Conservation (phyloP, 305 asterid genomes). For the Fraxinus latifolia region DNA sequence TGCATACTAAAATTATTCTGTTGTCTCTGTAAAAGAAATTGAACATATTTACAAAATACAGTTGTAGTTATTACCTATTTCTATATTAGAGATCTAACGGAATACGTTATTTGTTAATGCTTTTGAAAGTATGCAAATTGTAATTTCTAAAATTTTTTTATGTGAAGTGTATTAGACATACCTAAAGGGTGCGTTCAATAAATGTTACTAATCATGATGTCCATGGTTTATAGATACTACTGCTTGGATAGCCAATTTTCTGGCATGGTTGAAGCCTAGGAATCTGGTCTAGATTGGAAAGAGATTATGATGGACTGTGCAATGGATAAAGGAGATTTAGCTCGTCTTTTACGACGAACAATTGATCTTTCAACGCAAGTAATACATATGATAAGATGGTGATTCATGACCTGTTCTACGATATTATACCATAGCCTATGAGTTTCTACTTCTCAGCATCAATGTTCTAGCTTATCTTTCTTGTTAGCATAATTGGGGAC, state of each 20-base stretch:
- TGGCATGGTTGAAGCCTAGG: slow-evolving; percentile 99
- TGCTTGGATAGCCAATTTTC: slow-evolving; percentile 86
- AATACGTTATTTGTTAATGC: background rate
- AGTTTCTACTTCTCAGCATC: background rate
- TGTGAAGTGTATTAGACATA: background rate
- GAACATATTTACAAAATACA: background rate
- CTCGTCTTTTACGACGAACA: slow-evolving; percentile 84
- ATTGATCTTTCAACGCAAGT: slow-evolving; percentile 93
- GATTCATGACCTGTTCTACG: background rate
- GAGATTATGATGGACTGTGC: slow-evolving; percentile 99
- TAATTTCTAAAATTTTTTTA: background rate
- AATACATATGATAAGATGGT: background rate
- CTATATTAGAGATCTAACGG: background rate
- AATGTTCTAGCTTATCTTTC: background rate
- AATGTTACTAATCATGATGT: background rate
- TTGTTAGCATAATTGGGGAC: background rate
- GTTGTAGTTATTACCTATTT: background rate
- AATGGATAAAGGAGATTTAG: slow-evolving; percentile 97
- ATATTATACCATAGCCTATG: background rate
- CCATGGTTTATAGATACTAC: slow-evolving; percentile 58
- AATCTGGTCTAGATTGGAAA: slow-evolving; percentile 96
- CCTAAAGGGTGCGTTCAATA: background rate
- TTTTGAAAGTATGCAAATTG: background rate
- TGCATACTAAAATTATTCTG: background rate
- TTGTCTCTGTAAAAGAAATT: background rate